phyloP scores from a whole-genome alignment of 768 basidiomycete genomes.

The Lentinus brumalis region DNA sequence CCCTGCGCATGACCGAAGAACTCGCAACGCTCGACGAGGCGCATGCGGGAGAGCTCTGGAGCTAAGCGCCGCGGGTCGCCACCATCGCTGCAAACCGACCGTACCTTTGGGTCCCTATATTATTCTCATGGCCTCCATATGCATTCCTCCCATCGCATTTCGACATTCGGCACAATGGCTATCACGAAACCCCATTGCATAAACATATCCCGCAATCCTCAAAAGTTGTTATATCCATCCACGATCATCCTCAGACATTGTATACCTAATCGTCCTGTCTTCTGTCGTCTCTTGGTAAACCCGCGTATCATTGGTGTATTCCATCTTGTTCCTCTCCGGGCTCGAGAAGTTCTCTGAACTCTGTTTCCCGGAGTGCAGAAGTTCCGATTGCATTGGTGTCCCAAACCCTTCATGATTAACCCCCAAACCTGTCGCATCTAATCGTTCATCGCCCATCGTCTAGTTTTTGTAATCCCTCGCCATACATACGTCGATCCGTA shows the following conservation, averaged over 20 bases:
- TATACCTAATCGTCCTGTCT: constrained; percentile 14
- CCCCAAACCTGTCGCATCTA: background rate
- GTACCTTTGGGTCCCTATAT: background rate
- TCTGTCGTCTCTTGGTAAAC: constrained; percentile 13
- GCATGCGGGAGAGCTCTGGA: constrained; percentile 64
- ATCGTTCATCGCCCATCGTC: background rate
- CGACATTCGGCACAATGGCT: constrained; percentile 5
- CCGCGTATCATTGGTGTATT: background rate
- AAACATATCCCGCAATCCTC: constrained; percentile 1
- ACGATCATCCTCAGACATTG: constrained; percentile 9
- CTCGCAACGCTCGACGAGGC: constrained; percentile 39
- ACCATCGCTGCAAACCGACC: background rate
- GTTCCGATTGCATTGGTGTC: constrained; percentile 4
- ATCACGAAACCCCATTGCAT: constrained; percentile 9
- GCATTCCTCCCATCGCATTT: constrained; percentile 1
- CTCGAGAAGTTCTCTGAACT: background rate
- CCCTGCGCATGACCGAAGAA: constrained; percentile 43
- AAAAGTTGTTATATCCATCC: constrained; percentile 22
- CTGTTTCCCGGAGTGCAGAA: background rate
- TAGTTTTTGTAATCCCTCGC: constrained; percentile 1
- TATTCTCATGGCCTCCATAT: background rate
- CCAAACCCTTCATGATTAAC: background rate
- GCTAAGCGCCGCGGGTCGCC: constrained; percentile 26
- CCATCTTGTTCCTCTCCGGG: background rate
- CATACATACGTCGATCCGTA: background rate